Evolutionary conservation across 306 rosid genomes (phyloP).

Genomic region (Astragalus membranaceus): DNA sequence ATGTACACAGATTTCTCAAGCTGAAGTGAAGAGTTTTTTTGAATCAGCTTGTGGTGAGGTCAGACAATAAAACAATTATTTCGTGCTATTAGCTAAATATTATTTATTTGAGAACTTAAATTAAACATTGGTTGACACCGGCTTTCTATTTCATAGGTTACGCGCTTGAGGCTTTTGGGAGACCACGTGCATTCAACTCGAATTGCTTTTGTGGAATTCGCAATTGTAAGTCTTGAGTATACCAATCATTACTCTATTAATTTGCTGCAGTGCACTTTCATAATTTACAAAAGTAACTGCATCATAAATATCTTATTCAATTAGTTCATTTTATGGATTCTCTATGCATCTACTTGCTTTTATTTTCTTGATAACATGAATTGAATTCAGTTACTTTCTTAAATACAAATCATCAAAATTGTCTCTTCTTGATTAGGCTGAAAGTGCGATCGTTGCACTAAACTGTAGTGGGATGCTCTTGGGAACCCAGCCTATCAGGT

Average conservation of each 20-base stretch:
- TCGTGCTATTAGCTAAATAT: slow-evolving; percentile 1
- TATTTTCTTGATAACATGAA: too few relatives aligned
- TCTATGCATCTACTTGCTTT: too few relatives aligned
- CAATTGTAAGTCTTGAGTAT: slow-evolving; percentile 35
- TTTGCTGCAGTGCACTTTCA: background rate
- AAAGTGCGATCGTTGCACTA: slow-evolving; percentile 85
- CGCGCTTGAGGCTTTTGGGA: slow-evolving; percentile 95
- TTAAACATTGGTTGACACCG: background rate
- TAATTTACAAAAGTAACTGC: background rate
- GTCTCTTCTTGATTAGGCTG: slow-evolving; percentile 60
- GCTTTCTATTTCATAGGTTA: slow-evolving; percentile 48
- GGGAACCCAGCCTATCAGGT: slow-evolving; percentile 93
- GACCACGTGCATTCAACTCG: slow-evolving; percentile 96
- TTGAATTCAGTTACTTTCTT: too few relatives aligned
- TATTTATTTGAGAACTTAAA: slow-evolving; percentile 1
- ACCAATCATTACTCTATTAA: background rate
- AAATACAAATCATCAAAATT: background rate
- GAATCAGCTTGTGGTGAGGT: slow-evolving; percentile 96
- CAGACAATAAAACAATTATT: slow-evolving; percentile 17
- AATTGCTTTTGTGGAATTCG: slow-evolving; percentile 96
- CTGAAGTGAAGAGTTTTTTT: slow-evolving; percentile 88
- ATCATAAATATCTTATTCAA: too few relatives aligned
- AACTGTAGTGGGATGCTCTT: slow-evolving; percentile 86
- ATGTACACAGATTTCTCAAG: slow-evolving; percentile 70
- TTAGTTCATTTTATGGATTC: too few relatives aligned